Conservation (phyloP, 257 asterid genomes). For the Lantana camara region DNA sequence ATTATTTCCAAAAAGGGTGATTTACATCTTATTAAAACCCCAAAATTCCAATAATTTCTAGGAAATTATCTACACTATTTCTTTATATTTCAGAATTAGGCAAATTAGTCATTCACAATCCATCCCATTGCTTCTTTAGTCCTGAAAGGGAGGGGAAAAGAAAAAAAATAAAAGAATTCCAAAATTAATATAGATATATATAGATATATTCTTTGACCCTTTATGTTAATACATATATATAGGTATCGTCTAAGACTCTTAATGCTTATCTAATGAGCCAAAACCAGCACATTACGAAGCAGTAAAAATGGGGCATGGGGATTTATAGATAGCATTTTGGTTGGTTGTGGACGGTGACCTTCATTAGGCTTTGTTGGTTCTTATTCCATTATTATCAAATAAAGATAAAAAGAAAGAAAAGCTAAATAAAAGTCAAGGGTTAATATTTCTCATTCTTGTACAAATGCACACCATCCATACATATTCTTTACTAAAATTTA, state of each 20-base stretch:
- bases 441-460: neutral
- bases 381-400: conserved; percentile 8
- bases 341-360: conserved; percentile 5
- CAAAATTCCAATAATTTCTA: too few species aligned
- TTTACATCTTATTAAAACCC: too few species aligned
- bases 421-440: neutral
- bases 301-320: conserved; percentile 22
- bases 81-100: too few species aligned
- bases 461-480: neutral
- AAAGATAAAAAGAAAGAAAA: neutral
- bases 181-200: conserved; percentile 5
- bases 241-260: too few species aligned
- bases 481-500: too few species aligned
- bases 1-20: too few species aligned
- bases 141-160: too few species aligned
- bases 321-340: conserved; percentile 10
- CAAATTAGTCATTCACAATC: too few species aligned
- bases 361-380: conserved; percentile 21
- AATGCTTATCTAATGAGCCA: conserved; percentile 34
- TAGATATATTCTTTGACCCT: conserved; percentile 2
- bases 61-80: too few species aligned
- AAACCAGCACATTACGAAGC: conserved; percentile 8
- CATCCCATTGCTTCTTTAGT: too few species aligned
- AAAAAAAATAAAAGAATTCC: neutral
- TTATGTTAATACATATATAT: neutral